phyloP scores from a whole-genome alignment of 768 basidiomycete species.

The Mycena indigotica region DNA sequence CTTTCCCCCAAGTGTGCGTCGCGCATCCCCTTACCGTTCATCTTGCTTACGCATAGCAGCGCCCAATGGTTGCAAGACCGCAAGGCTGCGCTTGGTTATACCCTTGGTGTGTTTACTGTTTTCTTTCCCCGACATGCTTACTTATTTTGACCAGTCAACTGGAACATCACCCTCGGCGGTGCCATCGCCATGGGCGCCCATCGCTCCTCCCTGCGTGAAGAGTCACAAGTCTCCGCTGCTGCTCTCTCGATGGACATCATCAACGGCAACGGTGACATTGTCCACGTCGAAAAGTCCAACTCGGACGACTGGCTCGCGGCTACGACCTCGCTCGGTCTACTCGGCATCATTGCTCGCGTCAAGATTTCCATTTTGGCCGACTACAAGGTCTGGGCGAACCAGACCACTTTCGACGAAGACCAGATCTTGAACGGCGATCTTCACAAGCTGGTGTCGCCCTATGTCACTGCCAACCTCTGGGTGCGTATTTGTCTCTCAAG shows the following conservation, averaged over 20 bases:
- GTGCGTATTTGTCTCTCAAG: constrained; percentile 21
- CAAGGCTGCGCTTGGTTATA: constrained; percentile 36
- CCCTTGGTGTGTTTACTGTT: constrained; percentile 29
- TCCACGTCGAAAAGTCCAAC: constrained; percentile 34
- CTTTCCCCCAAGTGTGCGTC: constrained; percentile 38
- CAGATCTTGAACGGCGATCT: constrained; percentile 37
- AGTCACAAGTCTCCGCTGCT: constrained; percentile 40
- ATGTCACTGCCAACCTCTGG: constrained; percentile 43
- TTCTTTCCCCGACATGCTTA: not conserved
- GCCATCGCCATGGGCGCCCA: constrained; percentile 43
- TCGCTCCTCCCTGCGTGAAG: constrained; percentile 41
- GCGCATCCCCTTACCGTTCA: not conserved
- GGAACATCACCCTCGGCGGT: constrained; percentile 42
- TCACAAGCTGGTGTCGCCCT: constrained; percentile 35
- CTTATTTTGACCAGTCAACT: constrained; percentile 32
- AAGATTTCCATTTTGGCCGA: constrained; percentile 35
- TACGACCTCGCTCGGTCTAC: constrained; percentile 39
- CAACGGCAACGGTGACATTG: constrained; percentile 39
- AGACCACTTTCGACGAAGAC: constrained; percentile 35
- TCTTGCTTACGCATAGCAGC: constrained; percentile 16
- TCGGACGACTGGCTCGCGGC: constrained; percentile 41
- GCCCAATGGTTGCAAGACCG: constrained; percentile 39
- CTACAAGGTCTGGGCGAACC: constrained; percentile 41
- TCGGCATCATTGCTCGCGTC: constrained; percentile 37
- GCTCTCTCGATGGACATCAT: constrained; percentile 39